Evolutionary conservation across 352 stramenopile species (phyloP).

Genomic region (Phytophthora sojae): DNA sequence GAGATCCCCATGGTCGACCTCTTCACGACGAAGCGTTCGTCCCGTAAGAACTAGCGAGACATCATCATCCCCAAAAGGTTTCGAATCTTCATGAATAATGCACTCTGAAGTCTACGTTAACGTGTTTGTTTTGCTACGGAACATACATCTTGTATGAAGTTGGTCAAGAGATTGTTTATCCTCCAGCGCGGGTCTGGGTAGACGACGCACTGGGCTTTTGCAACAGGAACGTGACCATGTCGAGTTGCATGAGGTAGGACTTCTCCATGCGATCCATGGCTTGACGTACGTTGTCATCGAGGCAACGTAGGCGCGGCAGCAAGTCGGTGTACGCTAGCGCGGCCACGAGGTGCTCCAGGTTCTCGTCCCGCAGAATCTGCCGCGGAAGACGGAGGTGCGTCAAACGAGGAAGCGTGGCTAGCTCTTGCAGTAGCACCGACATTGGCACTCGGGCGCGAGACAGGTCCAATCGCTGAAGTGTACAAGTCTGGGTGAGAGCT

Average conservation of each 20-base stretch:
- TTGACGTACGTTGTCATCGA: conserved; percentile 62
- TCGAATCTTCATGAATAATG: conserved; percentile 10
- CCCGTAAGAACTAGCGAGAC: conserved; percentile 47
- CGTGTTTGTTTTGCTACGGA: conserved; percentile 12
- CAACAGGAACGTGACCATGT: conserved; percentile 72
- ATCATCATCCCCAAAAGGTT: not conserved
- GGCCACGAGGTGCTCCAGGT: conserved; percentile 78
- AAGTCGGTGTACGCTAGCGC: conserved; percentile 63
- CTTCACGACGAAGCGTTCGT: conserved; percentile 68
- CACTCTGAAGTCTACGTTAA: conserved; percentile 13
- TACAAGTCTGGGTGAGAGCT: conserved; percentile 55
- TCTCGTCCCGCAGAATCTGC: conserved; percentile 74
- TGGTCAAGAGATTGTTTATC: not conserved
- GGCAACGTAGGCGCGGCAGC: conserved; percentile 56
- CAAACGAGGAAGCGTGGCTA: conserved; percentile 58
- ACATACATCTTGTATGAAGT: conserved; percentile 5
- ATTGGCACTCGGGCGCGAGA: conserved; percentile 59
- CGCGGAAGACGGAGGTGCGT: conserved; percentile 68
- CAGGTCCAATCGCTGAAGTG: conserved; percentile 73
- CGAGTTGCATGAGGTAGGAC: conserved; percentile 72
- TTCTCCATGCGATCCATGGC: conserved; percentile 81
- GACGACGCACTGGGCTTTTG: conserved; percentile 29
- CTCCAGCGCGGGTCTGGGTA: conserved; percentile 2
- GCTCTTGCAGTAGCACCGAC: conserved; percentile 70
- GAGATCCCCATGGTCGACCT: conserved; percentile 92